Evolutionary conservation across 108 stramenopile genomes (phyloP), one percentile per base, ranked within the genome.

Genomic region (Pseudonitzschia delicatissima): DNA sequence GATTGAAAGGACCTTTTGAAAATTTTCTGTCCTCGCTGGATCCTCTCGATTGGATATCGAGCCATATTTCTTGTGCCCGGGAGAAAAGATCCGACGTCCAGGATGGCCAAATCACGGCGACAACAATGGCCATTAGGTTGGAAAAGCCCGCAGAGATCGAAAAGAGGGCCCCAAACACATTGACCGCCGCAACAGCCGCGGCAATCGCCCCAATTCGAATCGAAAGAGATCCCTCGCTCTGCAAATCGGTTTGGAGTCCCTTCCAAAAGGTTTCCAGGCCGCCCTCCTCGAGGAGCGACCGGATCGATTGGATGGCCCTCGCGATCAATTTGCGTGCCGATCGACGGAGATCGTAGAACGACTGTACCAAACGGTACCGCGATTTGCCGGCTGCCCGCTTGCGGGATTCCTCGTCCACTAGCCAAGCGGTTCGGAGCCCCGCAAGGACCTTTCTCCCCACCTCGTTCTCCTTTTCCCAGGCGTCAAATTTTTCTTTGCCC

Each of bases 401-500:
- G 25, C 50, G 53, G 15, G 76, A 64, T 58, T 69, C 49, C 59
- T 86, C 81, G 51, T 83, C 82, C 12, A 87, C 83, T 58, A 87
- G 48, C 83, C 83, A 84, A n/a, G 59, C 66, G 0, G 86, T 87
- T 40, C 86, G 65, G 3, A 84, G 25, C 2, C 64, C 59, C 15
- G 86, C 86, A 26, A 87, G 52, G 4, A 82, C 58, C 18, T 68
- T 82, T 18, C 83, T 72, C 11, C 86, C 83, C 12, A 87, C 65
- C 72, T 87, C 86, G 37, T 87, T 87, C 62, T 87, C 78, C 61
- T 74, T 57, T 62, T 87, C 86, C 83, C 83, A 87, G 21, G 62
- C 44, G 53, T 87, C 86, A 67, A 87, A 87, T 8, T 67, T 64
- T 37, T 40, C n/a, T 58, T 87, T 87, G 5, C 83, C 83, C 66